These are phyloP conservation scores for Pseudopyrenochaeta lycopersici DNA, from an alignment of 2,329 filamentous ascomycete species.

Conservation along the genomic window DNA sequence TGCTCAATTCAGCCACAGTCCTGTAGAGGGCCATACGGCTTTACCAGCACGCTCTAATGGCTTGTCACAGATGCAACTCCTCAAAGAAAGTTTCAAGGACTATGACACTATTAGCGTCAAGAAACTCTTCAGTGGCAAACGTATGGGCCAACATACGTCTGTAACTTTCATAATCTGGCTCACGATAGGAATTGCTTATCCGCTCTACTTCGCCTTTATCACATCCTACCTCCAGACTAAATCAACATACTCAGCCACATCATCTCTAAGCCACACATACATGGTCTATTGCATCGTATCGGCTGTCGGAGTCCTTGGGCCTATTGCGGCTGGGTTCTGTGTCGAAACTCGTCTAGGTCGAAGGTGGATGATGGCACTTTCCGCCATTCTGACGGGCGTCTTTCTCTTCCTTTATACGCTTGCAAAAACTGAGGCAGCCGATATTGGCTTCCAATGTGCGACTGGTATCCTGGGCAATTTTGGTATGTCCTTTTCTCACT, in stretches of 20 bases:
- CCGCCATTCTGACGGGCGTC: conserved; percentile 55
- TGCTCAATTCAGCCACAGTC: conserved; percentile 7
- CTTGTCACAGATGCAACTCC: conserved; percentile 32
- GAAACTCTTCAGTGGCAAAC: conserved; percentile 36
- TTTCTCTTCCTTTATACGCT: conserved; percentile 59
- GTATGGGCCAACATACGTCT: conserved; percentile 38
- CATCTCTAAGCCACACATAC: conserved; percentile 28
- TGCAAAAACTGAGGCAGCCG: conserved; percentile 49
- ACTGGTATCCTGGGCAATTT: conserved; percentile 58
- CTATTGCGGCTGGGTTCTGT: conserved; percentile 53
- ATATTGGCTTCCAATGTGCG: conserved; percentile 48
- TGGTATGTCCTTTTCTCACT: background rate
- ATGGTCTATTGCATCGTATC: conserved; percentile 26
- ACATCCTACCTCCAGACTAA: conserved; percentile 56
- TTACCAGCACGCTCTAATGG: conserved; percentile 11
- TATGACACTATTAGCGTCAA: conserved; percentile 38
- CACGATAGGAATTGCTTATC: conserved; percentile 58
- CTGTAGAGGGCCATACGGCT: background rate
- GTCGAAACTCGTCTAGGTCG: conserved; percentile 55
- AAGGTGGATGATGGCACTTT: conserved; percentile 57
- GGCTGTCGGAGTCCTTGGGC: conserved; percentile 51
- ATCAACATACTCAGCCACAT: conserved; percentile 24
- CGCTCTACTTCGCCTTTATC: conserved; percentile 59
- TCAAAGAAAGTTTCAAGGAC: conserved; percentile 39
- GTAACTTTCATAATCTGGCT: conserved; percentile 56